phyloP scores from a whole-genome alignment of 1,139 yeast species.

The Candida frijolesensis region DNA sequence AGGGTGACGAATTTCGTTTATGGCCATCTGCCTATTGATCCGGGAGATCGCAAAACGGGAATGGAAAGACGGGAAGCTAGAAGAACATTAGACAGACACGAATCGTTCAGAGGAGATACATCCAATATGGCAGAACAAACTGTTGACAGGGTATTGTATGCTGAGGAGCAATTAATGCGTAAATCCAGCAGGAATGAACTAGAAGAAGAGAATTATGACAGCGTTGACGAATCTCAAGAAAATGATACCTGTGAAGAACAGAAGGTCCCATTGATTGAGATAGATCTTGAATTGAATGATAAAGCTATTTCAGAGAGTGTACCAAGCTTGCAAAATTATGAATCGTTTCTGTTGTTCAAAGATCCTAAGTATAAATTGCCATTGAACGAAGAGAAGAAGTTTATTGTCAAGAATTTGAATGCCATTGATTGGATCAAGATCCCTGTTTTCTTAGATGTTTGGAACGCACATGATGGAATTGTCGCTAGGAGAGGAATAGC shows the following conservation, averaged over 20 bases:
- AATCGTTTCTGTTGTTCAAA: slow-evolving; percentile 32
- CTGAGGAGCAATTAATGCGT: slow-evolving; percentile 34
- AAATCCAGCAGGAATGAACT: slow-evolving; percentile 17
- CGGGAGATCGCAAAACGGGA: slow-evolving; percentile 37
- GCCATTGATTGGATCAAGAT: slow-evolving; percentile 64
- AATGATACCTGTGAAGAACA: slow-evolving; percentile 13
- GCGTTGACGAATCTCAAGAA: slow-evolving; percentile 1
- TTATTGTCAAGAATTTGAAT: slow-evolving; percentile 54
- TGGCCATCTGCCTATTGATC: slow-evolving; percentile 34
- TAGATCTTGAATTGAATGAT: slow-evolving; percentile 32
- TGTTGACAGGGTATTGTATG: slow-evolving; percentile 42
- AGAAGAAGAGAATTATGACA: slow-evolving; percentile 15
- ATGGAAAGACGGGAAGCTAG: slow-evolving; percentile 33
- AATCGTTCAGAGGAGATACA: slow-evolving; percentile 47
- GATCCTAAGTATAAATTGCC: slow-evolving; percentile 30
- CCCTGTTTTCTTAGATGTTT: slow-evolving; percentile 63
- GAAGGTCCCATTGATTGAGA: slow-evolving; percentile 16
- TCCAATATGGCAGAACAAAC: slow-evolving; percentile 40
- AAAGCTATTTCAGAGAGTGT: slow-evolving; percentile 21
- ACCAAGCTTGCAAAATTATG: slow-evolving; percentile 23
- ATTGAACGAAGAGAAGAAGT: slow-evolving; percentile 41
- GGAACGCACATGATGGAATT: slow-evolving; percentile 75
- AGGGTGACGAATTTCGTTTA: slow-evolving; percentile 36
- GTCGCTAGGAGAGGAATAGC: slow-evolving; percentile 66
- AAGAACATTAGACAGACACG: slow-evolving; percentile 29